Evolutionary conservation across 257 asterid genomes (phyloP), one percentile per base, ranked within the genome.

Genomic region (Voacanga thouarsii): DNA sequence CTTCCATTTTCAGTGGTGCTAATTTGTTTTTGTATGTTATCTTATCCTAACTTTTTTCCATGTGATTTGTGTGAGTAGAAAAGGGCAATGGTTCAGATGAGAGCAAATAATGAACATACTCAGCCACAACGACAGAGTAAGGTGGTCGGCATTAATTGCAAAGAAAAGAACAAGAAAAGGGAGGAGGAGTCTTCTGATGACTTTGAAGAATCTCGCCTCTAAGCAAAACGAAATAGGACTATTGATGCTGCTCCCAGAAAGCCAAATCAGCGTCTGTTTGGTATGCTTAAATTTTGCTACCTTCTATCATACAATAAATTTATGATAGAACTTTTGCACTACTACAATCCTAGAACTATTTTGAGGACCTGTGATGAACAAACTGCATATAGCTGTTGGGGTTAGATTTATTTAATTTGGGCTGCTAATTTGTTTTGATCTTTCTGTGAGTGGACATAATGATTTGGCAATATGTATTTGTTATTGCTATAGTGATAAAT

Each of bases 111-210:
- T 60, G 80, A 80, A 24, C 81, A 24, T 28, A 56, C 57, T 33
- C 84, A 50, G 18, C 68, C 74, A 16, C 76, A 50, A 45, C 80
- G 59, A 61, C 77, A 47, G 67, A 67, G 59, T 26, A 80, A 71
- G 72, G 44, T 23, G 5, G 47, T 43, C 57, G 39, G 59, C 33
- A 78, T 78, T 82, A 80, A 89, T 16, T 90, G 88, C 51, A 59
- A 85, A 0, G 91, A 83, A 56, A 77, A 65, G 69, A 75, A 78
- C 56, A 89, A 60, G 57, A 86, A 78, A 41, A 91, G 82, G 79
- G 97, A 94, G 83, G 97, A 88, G 67, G 97, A 90, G 61, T 90
- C 92, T 47, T 92, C 96, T 1, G 98, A 91, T 23, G 97, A 93
- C 45, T 92, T 88, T 50, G 90, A 88, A 50, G 97, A 93, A 68